Evolutionary conservation across 345 rosid genomes (phyloP), one percentile per base, ranked within the genome.

Genomic region (Populus pruinosa): DNA sequence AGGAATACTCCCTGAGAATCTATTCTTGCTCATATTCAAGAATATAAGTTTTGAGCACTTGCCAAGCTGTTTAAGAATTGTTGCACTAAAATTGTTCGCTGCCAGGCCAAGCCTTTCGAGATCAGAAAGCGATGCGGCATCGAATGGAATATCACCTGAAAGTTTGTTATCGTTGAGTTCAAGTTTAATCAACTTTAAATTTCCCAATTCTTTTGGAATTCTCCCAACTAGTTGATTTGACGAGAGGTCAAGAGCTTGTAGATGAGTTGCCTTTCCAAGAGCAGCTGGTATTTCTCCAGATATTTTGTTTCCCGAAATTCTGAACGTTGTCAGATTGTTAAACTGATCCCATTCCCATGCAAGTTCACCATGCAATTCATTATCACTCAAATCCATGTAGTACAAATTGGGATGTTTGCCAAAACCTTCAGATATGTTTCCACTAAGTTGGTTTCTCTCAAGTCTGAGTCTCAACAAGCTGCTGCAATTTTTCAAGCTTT

Each of bases 1-100:
- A 35, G 76, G 76, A 59, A 72, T 72, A 6, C 18, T 25, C 16
- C 36, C 66, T 35, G 29, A 2, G 6, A 72, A 50, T 20, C 14
- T 35, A 31, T 72, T 72, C 11, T 7, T 56, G 67, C 66, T 72
- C 13, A 72, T 17, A 36, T 72, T 72, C 76, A 72, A 56, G 49
- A 35, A 56, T 27, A 55, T 6, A 1, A 72, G 18, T 2, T 33
- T 33, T 1, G 67, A 72, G 67, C 33, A 36, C 20, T 21, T 16
- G 3, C 67, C 44, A 33, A 72, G 44, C 47, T 72, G 31, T 72
- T 35, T 50, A 6, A 25, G 76, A 55, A 72, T 36, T 29, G 67
- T 4, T 53, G 35, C 67, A 5, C 44, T 33, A 8, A 72, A 17
- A 18, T 72, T 72, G 18, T 72, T 72, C 17, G 33, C 43, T 0